Evolutionary conservation across 139 green algal species (phyloP).

Genomic region (Choricystis sp.): DNA sequence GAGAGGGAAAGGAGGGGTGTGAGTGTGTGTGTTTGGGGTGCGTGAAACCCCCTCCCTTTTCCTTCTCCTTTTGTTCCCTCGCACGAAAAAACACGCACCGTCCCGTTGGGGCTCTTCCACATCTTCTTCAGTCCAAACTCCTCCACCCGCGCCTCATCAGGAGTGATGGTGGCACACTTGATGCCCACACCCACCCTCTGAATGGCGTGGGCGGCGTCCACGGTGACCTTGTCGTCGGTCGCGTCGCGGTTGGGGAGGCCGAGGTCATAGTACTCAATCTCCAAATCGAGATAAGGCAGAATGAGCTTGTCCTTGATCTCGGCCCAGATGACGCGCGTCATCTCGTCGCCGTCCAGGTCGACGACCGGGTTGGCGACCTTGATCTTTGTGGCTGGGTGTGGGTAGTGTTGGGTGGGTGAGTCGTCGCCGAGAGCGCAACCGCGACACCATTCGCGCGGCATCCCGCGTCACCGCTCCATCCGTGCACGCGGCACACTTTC

Average conservation of each 20-base stretch:
- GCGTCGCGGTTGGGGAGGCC: slow-evolving; percentile 62
- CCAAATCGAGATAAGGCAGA: slow-evolving; percentile 79
- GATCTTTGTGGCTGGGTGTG: slow-evolving; percentile 36
- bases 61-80: too few species aligned
- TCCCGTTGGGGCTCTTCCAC: slow-evolving; percentile 86
- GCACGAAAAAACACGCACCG: too few species aligned
- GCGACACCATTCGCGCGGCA: too few species aligned
- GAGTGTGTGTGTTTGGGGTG: too few species aligned
- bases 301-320: slow-evolving; percentile 94
- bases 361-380: slow-evolving; percentile 79
- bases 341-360: slow-evolving; percentile 90
- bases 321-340: slow-evolving; percentile 86
- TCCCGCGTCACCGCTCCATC: too few species aligned
- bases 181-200: slow-evolving; percentile 81
- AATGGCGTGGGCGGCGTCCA: slow-evolving; percentile 70
- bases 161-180: slow-evolving; percentile 97
- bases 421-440: background rate
- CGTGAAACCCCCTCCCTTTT: too few species aligned
- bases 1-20: too few species aligned
- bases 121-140: slow-evolving; percentile 92
- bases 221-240: slow-evolving; percentile 69
- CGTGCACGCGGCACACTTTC: too few species aligned
- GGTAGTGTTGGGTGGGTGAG: background rate
- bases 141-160: slow-evolving; percentile 84
- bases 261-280: slow-evolving; percentile 90